Evolutionary conservation across 176 grass and related monocot genomes (phyloP).

Genomic region (Musa schizocarpa): DNA sequence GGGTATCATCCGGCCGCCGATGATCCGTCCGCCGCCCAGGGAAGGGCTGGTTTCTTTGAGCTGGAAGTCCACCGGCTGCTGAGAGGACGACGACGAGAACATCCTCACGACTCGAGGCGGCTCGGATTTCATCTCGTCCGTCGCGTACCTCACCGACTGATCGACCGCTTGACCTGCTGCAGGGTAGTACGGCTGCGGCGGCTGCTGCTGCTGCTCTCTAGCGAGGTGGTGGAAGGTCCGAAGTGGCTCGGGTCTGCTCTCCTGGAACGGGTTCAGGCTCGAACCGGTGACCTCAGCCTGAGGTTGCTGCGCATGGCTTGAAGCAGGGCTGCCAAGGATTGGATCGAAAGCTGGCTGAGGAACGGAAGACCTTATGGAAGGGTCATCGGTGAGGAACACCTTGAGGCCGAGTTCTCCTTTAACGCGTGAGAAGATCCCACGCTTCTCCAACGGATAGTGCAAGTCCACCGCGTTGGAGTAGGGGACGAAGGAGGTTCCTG

Average conservation of each 20-base stretch:
- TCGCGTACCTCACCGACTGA: neutral
- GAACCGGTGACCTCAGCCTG: neutral
- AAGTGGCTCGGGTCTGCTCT: conserved; percentile 24
- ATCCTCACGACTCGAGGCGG: conserved; percentile 40
- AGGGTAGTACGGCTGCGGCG: conserved; percentile 19
- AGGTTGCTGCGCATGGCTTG: neutral
- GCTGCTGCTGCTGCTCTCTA: conserved; percentile 27
- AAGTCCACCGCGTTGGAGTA: conserved; percentile 38
- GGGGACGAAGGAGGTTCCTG: conserved; percentile 59
- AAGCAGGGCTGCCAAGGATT: conserved; percentile 36
- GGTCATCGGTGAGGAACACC: conserved; percentile 83
- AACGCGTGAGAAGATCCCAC: conserved; percentile 43
- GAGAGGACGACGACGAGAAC: conserved; percentile 41
- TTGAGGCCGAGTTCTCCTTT: conserved; percentile 73
- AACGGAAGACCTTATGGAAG: conserved; percentile 42
- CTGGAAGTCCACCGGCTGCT: conserved; percentile 70
- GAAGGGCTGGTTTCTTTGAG: conserved; percentile 78
- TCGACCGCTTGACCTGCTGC: conserved; percentile 26
- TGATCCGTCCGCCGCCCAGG: conserved; percentile 73
- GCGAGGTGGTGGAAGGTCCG: conserved; percentile 62
- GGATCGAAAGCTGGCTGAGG: conserved; percentile 33
- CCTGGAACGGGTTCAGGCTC: conserved; percentile 30
- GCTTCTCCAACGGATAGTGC: conserved; percentile 76
- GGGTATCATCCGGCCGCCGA: conserved; percentile 59
- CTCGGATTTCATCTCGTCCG: conserved; percentile 4